Evolutionary conservation across 2,329 filamentous ascomycete genomes (phyloP).

Genomic region (Aspergillus candidus): DNA sequence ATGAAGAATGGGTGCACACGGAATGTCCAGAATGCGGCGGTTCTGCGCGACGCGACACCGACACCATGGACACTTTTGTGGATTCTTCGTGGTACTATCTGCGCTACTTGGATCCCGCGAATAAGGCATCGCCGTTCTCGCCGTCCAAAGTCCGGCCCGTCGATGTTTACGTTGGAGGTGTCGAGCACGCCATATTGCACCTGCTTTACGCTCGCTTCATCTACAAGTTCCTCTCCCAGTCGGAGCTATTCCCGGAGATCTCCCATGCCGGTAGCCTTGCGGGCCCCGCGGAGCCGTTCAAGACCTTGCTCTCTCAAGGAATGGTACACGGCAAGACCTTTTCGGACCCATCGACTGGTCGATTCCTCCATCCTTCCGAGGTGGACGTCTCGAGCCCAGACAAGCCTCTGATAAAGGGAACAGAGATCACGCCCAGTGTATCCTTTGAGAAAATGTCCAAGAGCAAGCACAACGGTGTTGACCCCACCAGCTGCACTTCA

Average conservation of each 20-base stretch:
- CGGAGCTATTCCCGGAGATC: slow-evolving; percentile 33
- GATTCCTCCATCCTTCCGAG: slow-evolving; percentile 71
- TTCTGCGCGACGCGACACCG: slow-evolving; percentile 72
- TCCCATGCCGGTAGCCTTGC: slow-evolving; percentile 29
- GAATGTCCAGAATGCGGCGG: slow-evolving; percentile 64
- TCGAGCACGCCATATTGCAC: slow-evolving; percentile 87
- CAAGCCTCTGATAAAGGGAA: slow-evolving; percentile 57
- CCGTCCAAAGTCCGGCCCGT: slow-evolving; percentile 60
- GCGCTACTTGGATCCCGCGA: slow-evolving; percentile 67
- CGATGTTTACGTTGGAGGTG: slow-evolving; percentile 81
- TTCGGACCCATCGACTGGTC: slow-evolving; percentile 65
- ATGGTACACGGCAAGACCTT: slow-evolving; percentile 91
- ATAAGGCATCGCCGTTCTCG: slow-evolving; percentile 56
- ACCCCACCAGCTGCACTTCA: slow-evolving; percentile 65
- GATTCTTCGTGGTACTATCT: slow-evolving; percentile 94
- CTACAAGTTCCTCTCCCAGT: slow-evolving; percentile 70
- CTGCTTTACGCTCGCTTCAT: slow-evolving; percentile 85
- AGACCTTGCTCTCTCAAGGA: slow-evolving; percentile 75
- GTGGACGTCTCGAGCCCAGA: slow-evolving; percentile 56
- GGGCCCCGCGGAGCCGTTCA: slow-evolving; percentile 65
- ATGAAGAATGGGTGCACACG: slow-evolving; percentile 67
- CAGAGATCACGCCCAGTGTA: slow-evolving; percentile 53
- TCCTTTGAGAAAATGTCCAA: slow-evolving; percentile 93
- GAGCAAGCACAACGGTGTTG: slow-evolving; percentile 87
- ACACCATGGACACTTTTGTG: slow-evolving; percentile 95